Percentiles rank a stretch among this genome's conserved stretches.
Evolutionary conservation across 2,329 filamentous ascomycete species (phyloP).

Genomic region (Verticillium isaacii): DNA sequence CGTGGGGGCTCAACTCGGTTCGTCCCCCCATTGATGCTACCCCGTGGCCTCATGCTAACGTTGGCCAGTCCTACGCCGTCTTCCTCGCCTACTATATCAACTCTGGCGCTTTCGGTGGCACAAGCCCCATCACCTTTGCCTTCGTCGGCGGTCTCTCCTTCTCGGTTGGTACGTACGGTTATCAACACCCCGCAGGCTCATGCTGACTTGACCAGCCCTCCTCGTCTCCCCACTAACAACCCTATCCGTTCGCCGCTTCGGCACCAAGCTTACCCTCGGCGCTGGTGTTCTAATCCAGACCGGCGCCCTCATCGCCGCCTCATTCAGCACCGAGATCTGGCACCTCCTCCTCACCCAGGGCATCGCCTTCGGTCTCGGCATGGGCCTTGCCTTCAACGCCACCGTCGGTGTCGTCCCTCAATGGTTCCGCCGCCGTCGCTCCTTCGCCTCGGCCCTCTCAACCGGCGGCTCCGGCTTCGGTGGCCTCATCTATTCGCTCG

Average conservation of each 20-base stretch:
- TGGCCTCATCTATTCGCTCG: slow-evolving; percentile 66
- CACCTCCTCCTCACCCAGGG: slow-evolving; percentile 74
- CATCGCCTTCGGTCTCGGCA: slow-evolving; percentile 69
- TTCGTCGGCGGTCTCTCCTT: slow-evolving; percentile 73
- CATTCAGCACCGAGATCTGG: slow-evolving; percentile 65
- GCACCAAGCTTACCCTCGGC: slow-evolving; percentile 60
- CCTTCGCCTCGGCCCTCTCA: slow-evolving; percentile 65
- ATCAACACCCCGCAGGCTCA: neutral
- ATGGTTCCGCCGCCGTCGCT: slow-evolving; percentile 67
- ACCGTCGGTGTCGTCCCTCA: slow-evolving; percentile 65
- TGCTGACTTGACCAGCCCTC: slow-evolving; percentile 39
- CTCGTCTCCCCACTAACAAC: slow-evolving; percentile 66
- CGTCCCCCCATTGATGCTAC: slow-evolving; percentile 13
- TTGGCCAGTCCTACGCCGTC: slow-evolving; percentile 45
- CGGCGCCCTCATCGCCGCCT: slow-evolving; percentile 62
- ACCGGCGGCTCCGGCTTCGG: slow-evolving; percentile 71
- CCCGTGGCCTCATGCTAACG: neutral
- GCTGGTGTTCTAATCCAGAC: slow-evolving; percentile 62
- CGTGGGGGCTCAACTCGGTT: slow-evolving; percentile 69
- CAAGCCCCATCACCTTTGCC: slow-evolving; percentile 64
- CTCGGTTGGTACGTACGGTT: slow-evolving; percentile 35
- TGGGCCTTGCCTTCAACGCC: slow-evolving; percentile 72
- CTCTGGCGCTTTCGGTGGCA: slow-evolving; percentile 56
- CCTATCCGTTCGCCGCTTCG: slow-evolving; percentile 51
- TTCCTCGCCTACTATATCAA: slow-evolving; percentile 55